Base-by-base conservation (phyloP, 345 rosid genomes). In the Cardiospermum halicacabum region DNA sequence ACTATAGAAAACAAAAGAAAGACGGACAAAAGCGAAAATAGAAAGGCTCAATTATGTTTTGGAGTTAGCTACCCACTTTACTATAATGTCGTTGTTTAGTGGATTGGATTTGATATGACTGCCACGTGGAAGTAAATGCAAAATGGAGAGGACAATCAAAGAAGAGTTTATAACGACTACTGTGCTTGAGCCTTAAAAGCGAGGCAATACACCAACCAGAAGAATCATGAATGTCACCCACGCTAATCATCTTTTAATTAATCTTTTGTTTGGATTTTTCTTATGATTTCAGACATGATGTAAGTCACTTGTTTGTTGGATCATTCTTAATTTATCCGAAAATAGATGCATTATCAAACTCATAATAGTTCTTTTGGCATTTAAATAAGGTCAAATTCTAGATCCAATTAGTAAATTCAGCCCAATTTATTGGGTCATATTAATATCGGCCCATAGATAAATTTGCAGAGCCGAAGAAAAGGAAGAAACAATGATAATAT, bases 201-300 rank as follows among this genome's bases (percentile, higher is more conserved):
- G 37, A 18, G 48, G 67, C 68, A 55, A 62, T 19, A 22, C 0
- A 42, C 58, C 75, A 60, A 60, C 68, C n/a, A n/a, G n/a, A 68
- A 39, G 57, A 72, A 72, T 72, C 73, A 68, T 64, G 64, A 25
- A 68, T 59, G 73, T 64, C 65, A 54, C 67, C 70, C 70, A 48
- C 73, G 73, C 70, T 65, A 21, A 30, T 0, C 32, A 32, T 18
- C 18, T 34, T 28, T 11, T 5, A 11, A n/a, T 28, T 57, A 18
- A 7, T 27, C 51, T 36, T 34, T 48, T 6, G 2, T 43, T 5
- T 36, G 49, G 16, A 5, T 40, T 47, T 65, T 24, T 7, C 40
- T 24, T n/a, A n/a, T n/a, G n/a, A n/a, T n/a, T n/a, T n/a, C n/a
- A n/a, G n/a, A n/a, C n/a, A n/a, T n/a, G n/a, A n/a, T n/a, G n/a